Base-by-base conservation (phyloP, 169 alveolate genomes). In the Plasmodium falciparum region DNA sequence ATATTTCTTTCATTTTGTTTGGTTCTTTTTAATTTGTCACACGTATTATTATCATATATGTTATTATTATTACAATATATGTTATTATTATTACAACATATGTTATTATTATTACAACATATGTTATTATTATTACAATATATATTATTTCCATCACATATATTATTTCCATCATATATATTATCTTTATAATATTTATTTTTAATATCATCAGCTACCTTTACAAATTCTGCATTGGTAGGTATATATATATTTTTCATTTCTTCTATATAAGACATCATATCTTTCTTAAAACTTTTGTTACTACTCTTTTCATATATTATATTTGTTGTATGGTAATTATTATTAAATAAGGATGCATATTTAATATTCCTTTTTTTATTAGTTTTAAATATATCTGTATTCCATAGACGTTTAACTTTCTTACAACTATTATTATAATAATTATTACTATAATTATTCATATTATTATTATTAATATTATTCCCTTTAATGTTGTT, bases 191-290 rank as follows among this genome's bases (percentile, higher is more conserved):
- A 58, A 9, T 24, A 12, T 5, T 58, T n/a, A 7, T 39, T 29
- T 26, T 52, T 61, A 17, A 29, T 56, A 12, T 56, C 65, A 12
- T 56, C 3, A 17, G 4, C 24, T 56, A 56, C 2, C 7, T 22
- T 56, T 17, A 6, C 22, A 12, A 17, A 56, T 17, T 56, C n/a
- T 11, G 22, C 15, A 59, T 50, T 15, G 0, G 17, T 56, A 15
- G 12, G 22, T 56, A 56, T 49, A 29, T 72, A 72, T 0, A 72
- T 9, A 33, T 24, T 72, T 22, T 9, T 72, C 65, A 72, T 49
- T 50, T 72, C 83, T 12, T 72, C 59, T 7, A 72, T 58, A 59
- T 72, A 72, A 5, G 22, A 5, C 2, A 6, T 29, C 0, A 50
- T 22, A 52, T 4, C n/a, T 33, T 13, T 54, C 12, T 29, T 50